Evolutionary conservation across 2,329 filamentous ascomycete genomes (phyloP).

Genomic region (Pleomassaria siparia): DNA sequence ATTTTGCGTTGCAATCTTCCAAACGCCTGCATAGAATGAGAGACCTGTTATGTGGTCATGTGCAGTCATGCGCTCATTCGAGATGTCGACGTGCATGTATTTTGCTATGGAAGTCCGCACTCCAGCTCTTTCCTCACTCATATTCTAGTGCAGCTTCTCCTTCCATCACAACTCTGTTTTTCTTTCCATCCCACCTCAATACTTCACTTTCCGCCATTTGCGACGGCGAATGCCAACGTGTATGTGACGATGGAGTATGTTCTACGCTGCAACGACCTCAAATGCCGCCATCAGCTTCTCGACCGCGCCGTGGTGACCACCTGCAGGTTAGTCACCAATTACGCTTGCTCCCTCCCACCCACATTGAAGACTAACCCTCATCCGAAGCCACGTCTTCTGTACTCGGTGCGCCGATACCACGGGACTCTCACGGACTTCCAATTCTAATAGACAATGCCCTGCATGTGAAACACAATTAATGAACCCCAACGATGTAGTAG

Average conservation of each 20-base stretch:
- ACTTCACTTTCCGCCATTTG: background rate
- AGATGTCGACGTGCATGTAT: too few species aligned
- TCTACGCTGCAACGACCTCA: slow-evolving; percentile 77
- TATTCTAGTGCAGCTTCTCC: background rate
- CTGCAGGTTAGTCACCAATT: slow-evolving; percentile 65
- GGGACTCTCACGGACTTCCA: slow-evolving; percentile 60
- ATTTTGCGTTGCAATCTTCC: background rate
- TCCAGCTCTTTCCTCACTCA: background rate
- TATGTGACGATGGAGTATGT: slow-evolving; percentile 65
- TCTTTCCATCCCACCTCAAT: background rate
- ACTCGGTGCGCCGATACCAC: slow-evolving; percentile 67
- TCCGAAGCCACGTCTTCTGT: slow-evolving; percentile 77
- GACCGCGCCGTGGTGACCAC: slow-evolving; percentile 81
- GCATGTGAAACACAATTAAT: slow-evolving; percentile 70
- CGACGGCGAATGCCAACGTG: too few species aligned
- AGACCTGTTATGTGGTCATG: background rate
- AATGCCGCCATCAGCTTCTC: slow-evolving; percentile 69
- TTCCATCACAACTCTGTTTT: background rate
- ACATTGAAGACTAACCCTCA: slow-evolving; percentile 35
- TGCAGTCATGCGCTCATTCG: too few species aligned
- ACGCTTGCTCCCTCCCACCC: background rate
- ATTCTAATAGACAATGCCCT: slow-evolving; percentile 65
- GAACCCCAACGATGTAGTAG: slow-evolving; percentile 73
- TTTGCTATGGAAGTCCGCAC: background rate
- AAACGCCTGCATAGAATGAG: background rate